phyloP scores from a whole-genome alignment of 306 rosid species.

The Sophora flavescens region DNA sequence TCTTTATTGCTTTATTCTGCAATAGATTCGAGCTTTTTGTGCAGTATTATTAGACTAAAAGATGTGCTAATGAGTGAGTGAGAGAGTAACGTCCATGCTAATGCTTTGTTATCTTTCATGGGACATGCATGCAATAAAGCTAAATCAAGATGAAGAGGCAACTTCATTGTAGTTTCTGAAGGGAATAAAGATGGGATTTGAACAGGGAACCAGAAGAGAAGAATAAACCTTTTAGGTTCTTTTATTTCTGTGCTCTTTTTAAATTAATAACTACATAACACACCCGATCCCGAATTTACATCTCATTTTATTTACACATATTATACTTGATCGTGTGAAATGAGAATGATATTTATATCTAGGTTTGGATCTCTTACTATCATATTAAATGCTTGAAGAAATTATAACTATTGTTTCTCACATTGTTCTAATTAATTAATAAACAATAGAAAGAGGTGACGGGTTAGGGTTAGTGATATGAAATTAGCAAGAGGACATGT shows the following conservation, averaged over 20 bases:
- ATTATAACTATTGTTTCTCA: slow-evolving; percentile 14
- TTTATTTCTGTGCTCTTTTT: slow-evolving; percentile 44
- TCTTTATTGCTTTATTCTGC: slow-evolving; percentile 80
- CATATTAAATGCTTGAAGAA: slow-evolving; percentile 41
- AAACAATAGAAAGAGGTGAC: slow-evolving; percentile 36
- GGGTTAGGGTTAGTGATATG: slow-evolving; percentile 9
- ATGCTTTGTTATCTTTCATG: slow-evolving; percentile 52
- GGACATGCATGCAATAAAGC: slow-evolving; percentile 80
- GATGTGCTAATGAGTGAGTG: slow-evolving; percentile 52
- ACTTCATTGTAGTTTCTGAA: slow-evolving; percentile 69
- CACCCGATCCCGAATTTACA: too few relatives aligned
- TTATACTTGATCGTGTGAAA: not conserved
- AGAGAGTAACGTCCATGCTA: slow-evolving; percentile 65
- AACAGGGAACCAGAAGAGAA: slow-evolving; percentile 69
- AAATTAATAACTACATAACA: slow-evolving; percentile 23
- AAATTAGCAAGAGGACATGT: slow-evolving; percentile 41
- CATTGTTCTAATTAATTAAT: not conserved
- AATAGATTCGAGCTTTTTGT: slow-evolving; percentile 70
- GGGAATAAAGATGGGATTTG: slow-evolving; percentile 57
- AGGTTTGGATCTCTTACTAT: slow-evolving; percentile 31
- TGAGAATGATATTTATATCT: slow-evolving; percentile 28
- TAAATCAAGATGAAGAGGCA: slow-evolving; percentile 52
- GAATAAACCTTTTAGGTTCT: slow-evolving; percentile 79
- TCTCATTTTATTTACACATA: not conserved
- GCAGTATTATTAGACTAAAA: slow-evolving; percentile 46